Percentiles rank a stretch among this genome's conserved stretches.
Evolutionary conservation across 331 rosid genomes (phyloP).

Genomic region (Quercus lobata): DNA sequence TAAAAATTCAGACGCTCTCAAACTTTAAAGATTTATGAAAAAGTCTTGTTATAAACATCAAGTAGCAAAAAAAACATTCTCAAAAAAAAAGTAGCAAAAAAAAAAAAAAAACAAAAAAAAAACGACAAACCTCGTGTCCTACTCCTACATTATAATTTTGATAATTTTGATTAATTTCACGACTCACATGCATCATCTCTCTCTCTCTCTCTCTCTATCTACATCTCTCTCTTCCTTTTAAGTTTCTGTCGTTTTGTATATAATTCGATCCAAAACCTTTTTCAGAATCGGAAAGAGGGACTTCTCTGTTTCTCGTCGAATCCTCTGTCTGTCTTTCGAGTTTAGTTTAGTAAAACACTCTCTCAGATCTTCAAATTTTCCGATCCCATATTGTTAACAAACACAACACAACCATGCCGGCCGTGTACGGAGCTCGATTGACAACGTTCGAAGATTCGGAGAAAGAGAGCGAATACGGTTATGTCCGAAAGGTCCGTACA

Average conservation of each 20-base stretch:
- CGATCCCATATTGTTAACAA: constrained; percentile 15
- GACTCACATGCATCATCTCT: background rate
- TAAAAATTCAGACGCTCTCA: fast-evolving
- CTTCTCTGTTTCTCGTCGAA: no score
- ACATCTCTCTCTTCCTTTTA: background rate
- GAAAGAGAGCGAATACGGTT: constrained; percentile 99
- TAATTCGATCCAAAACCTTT: constrained; percentile 27
- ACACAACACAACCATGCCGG: constrained; percentile 55
- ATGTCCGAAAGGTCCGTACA: constrained; percentile 93
- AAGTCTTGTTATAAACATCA: no score
- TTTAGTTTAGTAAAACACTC: background rate
- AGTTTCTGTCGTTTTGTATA: background rate
- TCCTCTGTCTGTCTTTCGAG: no score
- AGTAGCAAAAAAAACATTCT: no score
- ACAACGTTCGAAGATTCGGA: constrained; percentile 94
- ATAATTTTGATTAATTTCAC: background rate
- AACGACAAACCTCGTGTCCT: background rate
- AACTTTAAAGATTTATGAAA: no score
- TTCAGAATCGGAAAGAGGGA: background rate
- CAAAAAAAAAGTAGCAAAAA: no score
- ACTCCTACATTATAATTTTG: background rate
- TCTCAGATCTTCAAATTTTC: constrained; percentile 32
- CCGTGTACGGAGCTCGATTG: constrained; percentile 82
- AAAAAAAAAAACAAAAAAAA: no score
- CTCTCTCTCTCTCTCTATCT: background rate